Base-by-base conservation (phyloP, 768 basidiomycete genomes). In the Collybiopsis luxurians region DNA sequence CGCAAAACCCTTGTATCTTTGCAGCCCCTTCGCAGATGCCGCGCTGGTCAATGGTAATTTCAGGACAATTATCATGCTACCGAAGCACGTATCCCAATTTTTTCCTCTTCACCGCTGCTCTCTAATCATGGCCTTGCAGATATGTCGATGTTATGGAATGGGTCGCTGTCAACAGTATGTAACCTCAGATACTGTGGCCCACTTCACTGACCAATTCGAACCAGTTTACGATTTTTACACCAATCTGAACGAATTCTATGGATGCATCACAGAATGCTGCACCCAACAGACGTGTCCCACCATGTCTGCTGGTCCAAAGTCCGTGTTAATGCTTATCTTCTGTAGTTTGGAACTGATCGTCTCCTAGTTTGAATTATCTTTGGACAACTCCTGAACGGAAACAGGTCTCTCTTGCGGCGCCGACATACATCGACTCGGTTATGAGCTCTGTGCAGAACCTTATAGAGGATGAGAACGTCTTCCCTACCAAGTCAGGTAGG, bases 11-110 rank as follows among this genome's bases (percentile, higher is more conserved):
- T 75, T 98, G 17, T 97, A 96, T 67, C 81, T 98, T 11, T 96
- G 90, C 71, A 90, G 90, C 53, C 95, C 95, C 2, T 98, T 98
- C 70, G 92, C 90, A 55, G 95, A 96, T 64, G 89, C 94, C 1
- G 93, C 96, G 0, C 81, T 98, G 43, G 95, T 98, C 58, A 98
- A 96, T 71, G 96, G 96, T 23, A 97, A 95, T 73, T 98, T 97
- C 79, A 98, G 96, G 77, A 97, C 95, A 2, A 98, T 98, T 65
- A 95, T 98, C 56, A 90, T 94, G 73, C 80, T 94, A 53, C 96
- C 96, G 6, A 97, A 96, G 70, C 19, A 42, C 13, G 13, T 17
- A 17, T 21, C 40, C 5, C 4, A 21, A 21, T 42, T n/a, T 10
- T 10, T 17, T 9, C n/a, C 19, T 15, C n/a, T 42, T 17, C n/a